Conservation (phyloP, 2,329 filamentous ascomycete genomes). For the Talaromyces piceae region DNA sequence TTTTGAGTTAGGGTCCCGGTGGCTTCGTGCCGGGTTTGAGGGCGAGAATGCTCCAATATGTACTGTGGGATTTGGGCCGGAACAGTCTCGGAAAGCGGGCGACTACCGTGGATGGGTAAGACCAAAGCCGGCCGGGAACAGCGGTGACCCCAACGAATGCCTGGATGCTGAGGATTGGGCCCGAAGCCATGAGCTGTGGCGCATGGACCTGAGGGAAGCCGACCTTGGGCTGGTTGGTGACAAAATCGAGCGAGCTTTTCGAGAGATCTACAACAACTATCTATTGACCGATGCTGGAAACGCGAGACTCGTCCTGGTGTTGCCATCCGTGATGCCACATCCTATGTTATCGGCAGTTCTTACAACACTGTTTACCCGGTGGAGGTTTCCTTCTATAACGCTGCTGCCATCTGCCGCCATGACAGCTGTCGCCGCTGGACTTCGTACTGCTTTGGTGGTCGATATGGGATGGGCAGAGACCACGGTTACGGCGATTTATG, state of each 20-base stretch:
- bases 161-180: constrained; percentile 32
- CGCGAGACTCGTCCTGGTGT: constrained; percentile 63
- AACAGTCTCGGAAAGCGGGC: constrained; percentile 67
- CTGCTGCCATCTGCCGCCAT: constrained; percentile 72
- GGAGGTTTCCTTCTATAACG: constrained; percentile 72
- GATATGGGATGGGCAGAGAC: constrained; percentile 94
- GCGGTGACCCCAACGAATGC: constrained; percentile 16
- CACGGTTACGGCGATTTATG: constrained; percentile 75
- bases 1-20: constrained; percentile 73
- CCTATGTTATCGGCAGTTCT: constrained; percentile 68
- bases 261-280: constrained; percentile 75
- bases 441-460: constrained; percentile 77
- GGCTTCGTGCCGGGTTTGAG: constrained; percentile 75
- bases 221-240: constrained; percentile 78
- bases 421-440: constrained; percentile 66
- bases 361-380: constrained; percentile 70
- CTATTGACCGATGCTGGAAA: constrained; percentile 56
- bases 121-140: constrained; percentile 17
- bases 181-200: constrained; percentile 62
- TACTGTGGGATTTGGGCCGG: constrained; percentile 63
- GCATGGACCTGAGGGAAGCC: constrained; percentile 61
- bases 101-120: constrained; percentile 69
- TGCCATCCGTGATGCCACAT: constrained; percentile 71
- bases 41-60: constrained; percentile 72
- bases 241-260: constrained; percentile 73